These are phyloP conservation scores for Podospora anserina DNA, from an alignment of 495 filamentous ascomycete species.

Conservation along the genomic window DNA sequence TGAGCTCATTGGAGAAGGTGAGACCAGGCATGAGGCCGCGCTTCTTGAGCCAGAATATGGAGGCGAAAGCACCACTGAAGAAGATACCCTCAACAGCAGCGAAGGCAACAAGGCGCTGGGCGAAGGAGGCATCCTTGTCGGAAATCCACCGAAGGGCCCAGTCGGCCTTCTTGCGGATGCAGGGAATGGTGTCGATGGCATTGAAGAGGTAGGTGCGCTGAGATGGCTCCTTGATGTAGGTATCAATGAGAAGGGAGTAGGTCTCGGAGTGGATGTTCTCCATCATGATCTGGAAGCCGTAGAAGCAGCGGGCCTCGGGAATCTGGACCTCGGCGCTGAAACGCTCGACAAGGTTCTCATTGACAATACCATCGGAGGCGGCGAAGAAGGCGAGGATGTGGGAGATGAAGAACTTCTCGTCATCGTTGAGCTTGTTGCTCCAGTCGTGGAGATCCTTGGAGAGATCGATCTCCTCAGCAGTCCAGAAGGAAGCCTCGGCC, in stretches of 20 bases:
- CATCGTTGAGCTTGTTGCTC: constrained; percentile 95
- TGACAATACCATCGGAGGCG: constrained; percentile 98
- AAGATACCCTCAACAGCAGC: constrained; percentile 99
- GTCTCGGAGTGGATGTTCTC: constrained; percentile 99
- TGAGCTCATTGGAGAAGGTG: constrained; percentile 99
- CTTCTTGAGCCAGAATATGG: constrained; percentile 99
- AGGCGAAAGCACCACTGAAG: constrained; percentile 98
- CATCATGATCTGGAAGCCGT: constrained; percentile 99
- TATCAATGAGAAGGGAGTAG: constrained; percentile 98
- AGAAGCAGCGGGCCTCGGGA: constrained; percentile 98
- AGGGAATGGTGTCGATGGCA: constrained; percentile 93
- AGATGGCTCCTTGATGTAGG: constrained; percentile 98
- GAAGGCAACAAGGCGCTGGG: constrained; percentile 92
- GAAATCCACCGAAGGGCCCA: constrained; percentile 96
- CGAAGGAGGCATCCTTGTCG: constrained; percentile 89
- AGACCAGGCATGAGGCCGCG: constrained; percentile 97
- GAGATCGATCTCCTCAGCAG: constrained; percentile 97
- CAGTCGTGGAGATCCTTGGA: constrained; percentile 99
- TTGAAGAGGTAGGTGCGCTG: constrained; percentile 96
- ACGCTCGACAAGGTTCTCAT: constrained; percentile 97
- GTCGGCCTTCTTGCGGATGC: constrained; percentile 95
- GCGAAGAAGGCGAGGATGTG: constrained; percentile 99
- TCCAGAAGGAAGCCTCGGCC: constrained; percentile 99
- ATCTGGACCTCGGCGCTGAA: constrained; percentile 97
- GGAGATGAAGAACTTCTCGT: constrained; percentile 97